Percentiles rank a stretch among this genome's conserved stretches.
These are phyloP conservation scores for Terana coerulea DNA, from an alignment of 768 basidiomycete species.

Conservation along the genomic window DNA sequence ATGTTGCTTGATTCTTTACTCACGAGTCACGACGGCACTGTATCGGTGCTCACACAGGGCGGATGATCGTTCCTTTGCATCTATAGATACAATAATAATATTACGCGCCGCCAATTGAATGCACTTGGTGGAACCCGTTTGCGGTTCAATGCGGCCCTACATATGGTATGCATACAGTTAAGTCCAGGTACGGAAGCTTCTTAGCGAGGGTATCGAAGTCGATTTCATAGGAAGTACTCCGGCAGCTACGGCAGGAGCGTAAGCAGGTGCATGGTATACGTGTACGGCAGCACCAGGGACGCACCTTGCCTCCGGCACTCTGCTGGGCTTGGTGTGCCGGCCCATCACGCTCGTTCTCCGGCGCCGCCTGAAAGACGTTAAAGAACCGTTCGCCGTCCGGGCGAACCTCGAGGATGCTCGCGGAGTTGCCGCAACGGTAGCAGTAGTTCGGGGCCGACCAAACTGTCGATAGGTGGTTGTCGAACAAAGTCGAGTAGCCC, in stretches of 20 bases:
- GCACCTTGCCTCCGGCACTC: constrained; percentile 68
- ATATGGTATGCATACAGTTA: background rate
- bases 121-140: background rate
- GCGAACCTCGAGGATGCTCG: constrained; percentile 93
- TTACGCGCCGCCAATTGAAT: background rate
- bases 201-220: constrained; percentile 6
- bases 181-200: constrained; percentile 2
- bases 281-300: constrained; percentile 13
- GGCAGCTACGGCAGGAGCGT: constrained; percentile 48
- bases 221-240: constrained; percentile 66
- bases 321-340: constrained; percentile 76
- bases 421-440: constrained; percentile 96
- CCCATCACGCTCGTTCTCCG: constrained; percentile 94
- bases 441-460: constrained; percentile 99
- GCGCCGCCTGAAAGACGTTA: constrained; percentile 98
- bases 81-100: constrained; percentile 6
- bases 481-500: constrained; percentile 96
- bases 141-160: background rate
- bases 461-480: constrained; percentile 92
- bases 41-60: too few species aligned
- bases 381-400: constrained; percentile 87
- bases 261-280: constrained; percentile 11
- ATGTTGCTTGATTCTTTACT: too few species aligned
- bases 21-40: too few species aligned
- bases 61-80: constrained; percentile 1